Conservation (phyloP, 164 flowering plant species). For the Stephania japonica region DNA sequence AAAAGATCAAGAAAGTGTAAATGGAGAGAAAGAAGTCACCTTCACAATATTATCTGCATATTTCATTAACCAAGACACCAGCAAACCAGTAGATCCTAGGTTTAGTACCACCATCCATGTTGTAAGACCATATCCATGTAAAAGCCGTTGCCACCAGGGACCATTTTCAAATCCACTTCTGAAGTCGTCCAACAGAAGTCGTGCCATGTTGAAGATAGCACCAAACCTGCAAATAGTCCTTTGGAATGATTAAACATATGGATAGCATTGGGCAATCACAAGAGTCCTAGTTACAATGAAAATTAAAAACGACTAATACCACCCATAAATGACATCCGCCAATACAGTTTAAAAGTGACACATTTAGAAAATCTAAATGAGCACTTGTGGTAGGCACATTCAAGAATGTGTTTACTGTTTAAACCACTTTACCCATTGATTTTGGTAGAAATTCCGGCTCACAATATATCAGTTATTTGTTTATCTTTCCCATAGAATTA, state of each 20-base stretch:
- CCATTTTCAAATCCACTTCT: constrained; percentile 86
- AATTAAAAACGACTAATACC: neutral
- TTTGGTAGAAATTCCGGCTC: too few relatives aligned
- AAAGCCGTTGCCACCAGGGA: constrained; percentile 90
- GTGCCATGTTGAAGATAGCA: constrained; percentile 72
- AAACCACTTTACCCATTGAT: too few relatives aligned
- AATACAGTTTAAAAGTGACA: neutral
- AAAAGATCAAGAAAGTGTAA: neutral
- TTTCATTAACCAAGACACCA: constrained; percentile 98
- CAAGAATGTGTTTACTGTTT: too few relatives aligned
- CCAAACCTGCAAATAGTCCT: constrained; percentile 58
- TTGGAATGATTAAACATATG: constrained; percentile 5
- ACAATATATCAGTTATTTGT: too few relatives aligned
- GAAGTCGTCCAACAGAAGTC: constrained; percentile 74
- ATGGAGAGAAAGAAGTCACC: constrained; percentile 32
- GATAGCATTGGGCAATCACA: neutral
- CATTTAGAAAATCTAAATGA: too few relatives aligned
- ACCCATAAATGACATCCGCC: neutral
- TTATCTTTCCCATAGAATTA: too few relatives aligned
- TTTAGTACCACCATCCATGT: constrained; percentile 96
- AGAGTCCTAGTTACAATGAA: neutral
- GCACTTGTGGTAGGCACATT: too few relatives aligned
- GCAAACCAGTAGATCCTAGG: constrained; percentile 82
- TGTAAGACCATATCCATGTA: constrained; percentile 67
- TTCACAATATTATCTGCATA: constrained; percentile 90